These are phyloP conservation scores for Cyclotella atomus DNA, from an alignment of 108 stramenopile genomes.

Conservation along the genomic window DNA sequence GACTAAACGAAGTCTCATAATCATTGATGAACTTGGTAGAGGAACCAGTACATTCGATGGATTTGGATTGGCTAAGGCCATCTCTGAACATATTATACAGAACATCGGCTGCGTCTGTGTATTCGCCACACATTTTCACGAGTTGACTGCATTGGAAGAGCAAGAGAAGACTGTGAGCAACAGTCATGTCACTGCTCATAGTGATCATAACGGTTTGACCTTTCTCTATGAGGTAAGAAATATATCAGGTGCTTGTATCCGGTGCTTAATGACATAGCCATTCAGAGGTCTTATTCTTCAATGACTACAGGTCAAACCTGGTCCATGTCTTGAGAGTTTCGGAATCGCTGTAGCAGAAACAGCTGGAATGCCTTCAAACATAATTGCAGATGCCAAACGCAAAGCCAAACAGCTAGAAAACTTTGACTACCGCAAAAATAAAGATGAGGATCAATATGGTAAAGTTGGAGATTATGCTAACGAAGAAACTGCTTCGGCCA, in stretches of 20 bases:
- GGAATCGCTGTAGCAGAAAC: slow-evolving; percentile 97
- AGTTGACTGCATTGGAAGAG: slow-evolving; percentile 85
- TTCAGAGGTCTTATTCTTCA: slow-evolving; percentile 11
- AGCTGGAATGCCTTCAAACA: slow-evolving; percentile 87
- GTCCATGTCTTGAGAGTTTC: slow-evolving; percentile 94
- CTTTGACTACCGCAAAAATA: slow-evolving; percentile 68
- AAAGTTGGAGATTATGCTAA: slow-evolving; percentile 19
- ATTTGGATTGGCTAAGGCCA: slow-evolving; percentile 96
- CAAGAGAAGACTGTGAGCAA: slow-evolving; percentile 71
- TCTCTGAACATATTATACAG: slow-evolving; percentile 89
- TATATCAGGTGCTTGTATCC: background rate
- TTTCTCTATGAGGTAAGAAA: slow-evolving; percentile 80
- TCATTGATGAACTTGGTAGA: slow-evolving; percentile 99
- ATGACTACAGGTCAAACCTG: slow-evolving; percentile 66
- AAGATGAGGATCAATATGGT: slow-evolving; percentile 26
- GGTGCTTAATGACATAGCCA: slow-evolving; percentile 1
- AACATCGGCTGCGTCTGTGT: slow-evolving; percentile 85
- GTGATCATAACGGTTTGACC: slow-evolving; percentile 69
- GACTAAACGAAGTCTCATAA: slow-evolving; percentile 90
- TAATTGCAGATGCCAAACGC: slow-evolving; percentile 93
- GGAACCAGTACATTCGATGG: slow-evolving; percentile 98
- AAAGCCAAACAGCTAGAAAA: slow-evolving; percentile 92
- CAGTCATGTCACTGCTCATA: slow-evolving; percentile 90
- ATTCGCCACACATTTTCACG: slow-evolving; percentile 99
- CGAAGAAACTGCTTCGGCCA: slow-evolving; percentile 38